Percentiles rank a stretch among this genome's conserved stretches.
Conservation (phyloP, 208 protist genomes). For the Leptomonas pyrrhocoris region DNA sequence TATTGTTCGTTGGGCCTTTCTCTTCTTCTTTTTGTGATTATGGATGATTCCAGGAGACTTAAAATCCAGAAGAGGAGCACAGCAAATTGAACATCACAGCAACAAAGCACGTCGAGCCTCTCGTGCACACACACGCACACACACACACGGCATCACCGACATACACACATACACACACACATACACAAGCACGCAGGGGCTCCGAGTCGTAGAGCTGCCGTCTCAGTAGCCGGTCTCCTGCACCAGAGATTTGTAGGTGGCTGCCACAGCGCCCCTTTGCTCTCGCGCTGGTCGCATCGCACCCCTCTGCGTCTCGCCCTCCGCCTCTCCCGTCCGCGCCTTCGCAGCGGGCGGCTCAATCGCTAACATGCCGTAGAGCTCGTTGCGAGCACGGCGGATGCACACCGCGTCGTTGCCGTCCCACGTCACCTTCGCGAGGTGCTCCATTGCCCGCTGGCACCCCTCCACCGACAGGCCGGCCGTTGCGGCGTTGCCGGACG, state of each 20-base stretch:
- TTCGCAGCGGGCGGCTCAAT: conserved; percentile 42
- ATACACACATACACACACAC: conserved; percentile 1
- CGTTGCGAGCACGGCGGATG: conserved; percentile 74
- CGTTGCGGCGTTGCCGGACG: conserved; percentile 27
- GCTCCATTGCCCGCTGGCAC: conserved; percentile 56
- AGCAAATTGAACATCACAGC: too few species aligned
- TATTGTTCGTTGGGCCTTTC: too few species aligned
- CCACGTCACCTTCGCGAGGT: conserved; percentile 75
- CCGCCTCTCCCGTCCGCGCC: background rate
- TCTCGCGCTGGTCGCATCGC: conserved; percentile 11
- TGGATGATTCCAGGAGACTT: too few species aligned
- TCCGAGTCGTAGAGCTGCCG: background rate
- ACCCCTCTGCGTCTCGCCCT: conserved; percentile 21
- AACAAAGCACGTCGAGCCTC: background rate
- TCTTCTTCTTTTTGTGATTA: background rate
- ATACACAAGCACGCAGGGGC: background rate
- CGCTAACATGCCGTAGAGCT: conserved; percentile 75
- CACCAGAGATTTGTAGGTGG: conserved; percentile 79
- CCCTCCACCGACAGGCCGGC: conserved; percentile 24
- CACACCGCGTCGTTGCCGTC: conserved; percentile 67
- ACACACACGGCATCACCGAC: background rate
- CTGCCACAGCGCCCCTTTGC: conserved; percentile 48
- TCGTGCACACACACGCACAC: conserved; percentile 5
- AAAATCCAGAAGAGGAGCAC: too few species aligned
- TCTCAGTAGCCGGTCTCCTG: conserved; percentile 83